These are phyloP conservation scores for Zasmidium cellare DNA, from an alignment of 2,329 filamentous ascomycete genomes.

Conservation along the genomic window DNA sequence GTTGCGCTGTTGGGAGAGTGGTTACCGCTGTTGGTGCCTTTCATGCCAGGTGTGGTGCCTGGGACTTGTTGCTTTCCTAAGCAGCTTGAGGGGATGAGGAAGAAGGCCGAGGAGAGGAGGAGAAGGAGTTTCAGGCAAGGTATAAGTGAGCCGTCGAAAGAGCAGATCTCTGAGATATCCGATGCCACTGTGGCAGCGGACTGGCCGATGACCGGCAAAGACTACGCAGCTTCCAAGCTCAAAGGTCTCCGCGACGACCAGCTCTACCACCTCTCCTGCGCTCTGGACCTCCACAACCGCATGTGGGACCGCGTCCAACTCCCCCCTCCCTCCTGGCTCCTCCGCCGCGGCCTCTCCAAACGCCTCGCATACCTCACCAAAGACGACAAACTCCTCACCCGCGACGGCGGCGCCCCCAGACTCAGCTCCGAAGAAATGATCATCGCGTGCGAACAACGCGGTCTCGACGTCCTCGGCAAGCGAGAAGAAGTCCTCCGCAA, in stretches of 20 bases:
- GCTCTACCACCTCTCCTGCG: conserved; percentile 43
- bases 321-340: conserved; percentile 50
- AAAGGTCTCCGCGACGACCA: conserved; percentile 37
- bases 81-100: conserved; percentile 64
- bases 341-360: conserved; percentile 55
- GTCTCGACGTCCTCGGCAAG: conserved; percentile 34
- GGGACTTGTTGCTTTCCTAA: conserved; percentile 78
- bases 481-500: conserved; percentile 26
- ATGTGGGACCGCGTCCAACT: conserved; percentile 48
- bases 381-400: conserved; percentile 69
- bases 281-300: conserved; percentile 42
- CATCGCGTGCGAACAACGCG: conserved; percentile 39
- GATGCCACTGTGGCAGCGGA: conserved; percentile 52
- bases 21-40: conserved; percentile 75
- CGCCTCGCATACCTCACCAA: conserved; percentile 64
- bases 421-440: conserved; percentile 43
- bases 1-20: conserved; percentile 82
- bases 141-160: conserved; percentile 69
- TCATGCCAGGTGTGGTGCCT: conserved; percentile 71
- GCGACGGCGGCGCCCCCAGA: conserved; percentile 59
- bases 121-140: conserved; percentile 52
- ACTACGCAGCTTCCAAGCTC: conserved; percentile 17
- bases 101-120: conserved; percentile 56
- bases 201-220: conserved; percentile 35
- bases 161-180: conserved; percentile 44